Conservation (phyloP, 2,329 filamentous ascomycete genomes). For the Raffaelea ambrosiae region DNA sequence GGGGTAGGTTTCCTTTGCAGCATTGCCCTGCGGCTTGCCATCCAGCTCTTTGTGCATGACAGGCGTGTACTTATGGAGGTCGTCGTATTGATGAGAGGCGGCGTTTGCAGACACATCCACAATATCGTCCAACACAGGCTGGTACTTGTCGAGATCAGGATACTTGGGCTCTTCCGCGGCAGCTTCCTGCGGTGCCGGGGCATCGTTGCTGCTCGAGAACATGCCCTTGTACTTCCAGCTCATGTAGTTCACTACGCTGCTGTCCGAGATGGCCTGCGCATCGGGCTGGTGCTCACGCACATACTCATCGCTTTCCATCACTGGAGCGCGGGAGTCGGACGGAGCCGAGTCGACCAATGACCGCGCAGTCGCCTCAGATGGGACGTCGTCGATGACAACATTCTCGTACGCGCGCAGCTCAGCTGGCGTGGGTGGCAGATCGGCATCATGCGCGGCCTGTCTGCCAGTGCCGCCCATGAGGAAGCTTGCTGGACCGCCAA, state of each 20-base stretch:
- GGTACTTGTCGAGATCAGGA: not conserved
- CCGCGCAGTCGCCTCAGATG: not conserved
- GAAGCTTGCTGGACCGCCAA: conserved; percentile 7
- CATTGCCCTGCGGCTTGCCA: conserved; percentile 25
- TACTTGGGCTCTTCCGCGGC: not conserved
- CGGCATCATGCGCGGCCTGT: conserved; percentile 13
- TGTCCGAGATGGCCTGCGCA: conserved; percentile 2
- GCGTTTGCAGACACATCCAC: not conserved
- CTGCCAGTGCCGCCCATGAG: conserved; percentile 10
- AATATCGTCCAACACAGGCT: not conserved
- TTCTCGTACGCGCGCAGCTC: conserved; percentile 27
- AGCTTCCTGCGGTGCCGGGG: conserved; percentile 1
- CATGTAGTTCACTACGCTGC: conserved; percentile 5
- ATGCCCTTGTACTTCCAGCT: conserved; percentile 14
- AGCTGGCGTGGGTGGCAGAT: conserved; percentile 10
- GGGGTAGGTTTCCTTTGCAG: conserved; percentile 27
- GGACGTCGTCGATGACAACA: conserved; percentile 6
- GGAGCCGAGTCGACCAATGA: not conserved
- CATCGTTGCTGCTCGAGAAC: conserved; percentile 15
- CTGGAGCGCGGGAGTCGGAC: not conserved
- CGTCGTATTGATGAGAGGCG: not conserved
- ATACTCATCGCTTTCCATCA: conserved; percentile 20
- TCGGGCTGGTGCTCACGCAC: conserved; percentile 18
- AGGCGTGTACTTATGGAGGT: conserved; percentile 9
- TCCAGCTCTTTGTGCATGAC: conserved; percentile 25